Conservation (phyloP, 169 alveolate species). For the Eimeria acervulina region DNA sequence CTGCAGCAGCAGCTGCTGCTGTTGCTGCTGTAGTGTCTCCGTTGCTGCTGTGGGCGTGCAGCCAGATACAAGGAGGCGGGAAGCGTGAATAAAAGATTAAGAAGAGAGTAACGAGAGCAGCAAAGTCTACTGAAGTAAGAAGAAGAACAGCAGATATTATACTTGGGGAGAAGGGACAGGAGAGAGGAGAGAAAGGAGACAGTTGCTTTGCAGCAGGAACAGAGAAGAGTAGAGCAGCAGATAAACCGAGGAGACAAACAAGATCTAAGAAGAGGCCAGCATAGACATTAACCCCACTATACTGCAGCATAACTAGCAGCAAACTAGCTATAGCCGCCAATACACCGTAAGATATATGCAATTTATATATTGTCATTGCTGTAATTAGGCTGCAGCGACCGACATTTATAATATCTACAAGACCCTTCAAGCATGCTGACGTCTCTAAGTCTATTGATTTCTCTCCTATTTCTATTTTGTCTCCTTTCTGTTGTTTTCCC, state of each 20-base stretch:
- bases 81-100: constrained; percentile 36
- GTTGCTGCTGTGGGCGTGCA: not conserved
- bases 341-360: constrained; percentile 92
- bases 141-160: not conserved
- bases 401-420: constrained; percentile 80
- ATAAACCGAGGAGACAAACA: constrained; percentile 89
- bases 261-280: constrained; percentile 90
- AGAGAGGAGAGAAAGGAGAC: not conserved
- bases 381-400: constrained; percentile 94
- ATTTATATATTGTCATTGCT: constrained; percentile 92
- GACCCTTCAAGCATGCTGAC: not conserved
- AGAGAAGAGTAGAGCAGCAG: constrained; percentile 84
- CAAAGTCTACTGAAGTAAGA: constrained; percentile 35
- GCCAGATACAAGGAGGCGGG: constrained; percentile 48
- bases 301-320: constrained; percentile 85
- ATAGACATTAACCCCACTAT: not conserved
- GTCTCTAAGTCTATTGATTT: not conserved
- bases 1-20: too few relatives aligned
- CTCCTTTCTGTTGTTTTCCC: not conserved
- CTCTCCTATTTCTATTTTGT: not conserved
- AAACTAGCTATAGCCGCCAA: constrained; percentile 91
- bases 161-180: constrained; percentile 30
- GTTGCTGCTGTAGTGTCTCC: not conserved
- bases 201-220: constrained; percentile 21
- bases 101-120: not conserved